phyloP scores from a whole-genome alignment of 139 green algal species.

The Mychonastes homosphaera region DNA sequence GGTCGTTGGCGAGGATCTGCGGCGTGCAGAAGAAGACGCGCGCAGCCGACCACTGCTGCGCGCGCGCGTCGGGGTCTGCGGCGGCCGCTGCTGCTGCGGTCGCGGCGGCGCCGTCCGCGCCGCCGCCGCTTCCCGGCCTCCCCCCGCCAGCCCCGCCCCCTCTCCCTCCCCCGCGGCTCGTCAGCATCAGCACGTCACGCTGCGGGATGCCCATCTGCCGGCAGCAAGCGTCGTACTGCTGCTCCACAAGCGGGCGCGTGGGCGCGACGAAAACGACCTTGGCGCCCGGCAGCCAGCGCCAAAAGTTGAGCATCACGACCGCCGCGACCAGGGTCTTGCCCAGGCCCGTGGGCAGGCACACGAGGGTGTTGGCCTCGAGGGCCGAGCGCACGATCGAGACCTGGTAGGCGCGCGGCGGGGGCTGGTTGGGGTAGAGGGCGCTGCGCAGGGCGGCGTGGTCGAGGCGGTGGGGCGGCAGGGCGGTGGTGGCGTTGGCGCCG shows the following conservation, averaged over 20 bases:
- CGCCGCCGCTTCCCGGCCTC: neutral
- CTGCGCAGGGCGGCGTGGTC: slow-evolving; percentile 21
- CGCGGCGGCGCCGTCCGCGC: neutral
- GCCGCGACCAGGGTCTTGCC: slow-evolving; percentile 95
- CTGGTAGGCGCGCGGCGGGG: slow-evolving; percentile 61
- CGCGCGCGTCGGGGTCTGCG: slow-evolving; percentile 22
- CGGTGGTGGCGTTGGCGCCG: neutral
- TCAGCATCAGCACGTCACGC: neutral
- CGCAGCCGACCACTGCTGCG: slow-evolving; percentile 44
- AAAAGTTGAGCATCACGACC: slow-evolving; percentile 87
- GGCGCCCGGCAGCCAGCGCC: slow-evolving; percentile 79
- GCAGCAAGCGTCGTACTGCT: slow-evolving; percentile 79
- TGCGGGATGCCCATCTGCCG: slow-evolving; percentile 58
- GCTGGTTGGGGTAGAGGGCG: slow-evolving; percentile 52
- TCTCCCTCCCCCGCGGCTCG: too few relatives aligned
- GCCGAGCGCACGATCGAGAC: slow-evolving; percentile 46
- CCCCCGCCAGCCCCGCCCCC: too few relatives aligned
- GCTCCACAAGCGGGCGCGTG: slow-evolving; percentile 80
- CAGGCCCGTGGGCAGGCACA: slow-evolving; percentile 89
- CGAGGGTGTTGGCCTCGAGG: slow-evolving; percentile 83
- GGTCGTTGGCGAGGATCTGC: slow-evolving; percentile 79
- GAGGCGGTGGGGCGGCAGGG: neutral
- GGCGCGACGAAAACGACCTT: slow-evolving; percentile 92
- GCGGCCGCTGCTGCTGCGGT: neutral
- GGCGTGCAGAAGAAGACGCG: slow-evolving; percentile 88